Base-by-base conservation (phyloP, 2,329 filamentous ascomycete genomes). In the Fusarium illudens region DNA sequence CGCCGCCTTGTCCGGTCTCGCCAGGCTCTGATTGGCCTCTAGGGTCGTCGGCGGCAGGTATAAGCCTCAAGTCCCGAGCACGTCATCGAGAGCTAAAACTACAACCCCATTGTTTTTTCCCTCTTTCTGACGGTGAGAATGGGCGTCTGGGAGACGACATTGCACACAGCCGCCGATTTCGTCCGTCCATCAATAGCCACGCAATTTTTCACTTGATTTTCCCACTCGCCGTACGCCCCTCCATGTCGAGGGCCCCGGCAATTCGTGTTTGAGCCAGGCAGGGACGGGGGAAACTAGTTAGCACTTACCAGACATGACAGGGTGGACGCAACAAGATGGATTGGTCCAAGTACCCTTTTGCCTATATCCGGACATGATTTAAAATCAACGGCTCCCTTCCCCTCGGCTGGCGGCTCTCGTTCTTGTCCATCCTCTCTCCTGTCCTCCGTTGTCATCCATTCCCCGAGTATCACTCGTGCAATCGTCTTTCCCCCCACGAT, bases 1-100 rank as follows among this genome's bases (percentile, higher is more conserved):
- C 54, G 60, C 57, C 60, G 59, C 58, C 58, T 44, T 60, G 58
- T 36, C 60, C 60, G 56, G 53, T 33, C 20, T 39, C 44, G 34
- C 34, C 34, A 20, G 10, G 11, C 25, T 46, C 53, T 72, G 69
- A 76, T 76, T 76, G 74, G 74, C 33, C 59, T 71, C 32, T 34
- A 58, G 59, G 54, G 52, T 62, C 65, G 69, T 72, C 73, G 64
- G 67, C 69, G 72, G 72, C 65, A 68, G 62, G 68, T 71, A 74
- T 74, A 74, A 74, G 67, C 74, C 71, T 75, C 72, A 73, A 72
- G 62, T 70, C 72, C 72, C 67, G 74, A 77, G 75, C 75, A 77
- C 75, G 75, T 77, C 75, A 77, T 77, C 66, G 61, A 65, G 65
- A 68, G 70, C 68, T 73, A 73, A 73, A 73, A 69, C 58, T 44